Evolutionary conservation across 257 asterid species (phyloP), one percentile per base, ranked within the genome.

Genomic region (Ocimum tenuiflorum): DNA sequence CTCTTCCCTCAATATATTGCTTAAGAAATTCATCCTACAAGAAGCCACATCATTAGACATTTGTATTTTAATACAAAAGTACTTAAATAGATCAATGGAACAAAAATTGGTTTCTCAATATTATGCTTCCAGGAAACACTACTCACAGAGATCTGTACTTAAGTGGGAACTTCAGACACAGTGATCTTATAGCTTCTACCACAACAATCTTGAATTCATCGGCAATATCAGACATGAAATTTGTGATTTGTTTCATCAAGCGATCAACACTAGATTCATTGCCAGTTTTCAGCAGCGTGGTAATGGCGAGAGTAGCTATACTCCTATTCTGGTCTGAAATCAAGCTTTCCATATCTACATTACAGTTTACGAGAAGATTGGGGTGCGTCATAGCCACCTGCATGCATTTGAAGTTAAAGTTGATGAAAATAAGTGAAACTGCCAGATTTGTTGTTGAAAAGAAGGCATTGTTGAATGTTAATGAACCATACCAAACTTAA

Each of bases 351-450:
- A 91, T 91, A 77, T 91, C 97, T 45, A 91, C 85, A 53, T 91
- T 91, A 75, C 97, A 91, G 74, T 85, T 86, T n/a, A 95, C 81
- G 69, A 91, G 96, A 79, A 91, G 94, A 86, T 77, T 77, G 45
- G 97, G 96, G 80, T 86, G 96, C 58, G 94, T 85, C 97, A 91
- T 86, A 47, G 97, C 94, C 66, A 91, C 97, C 97, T 91, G 91
- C 78, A 73, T 48, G 65, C 17, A 78, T 66, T 53, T 73, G 33
- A 65, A 38, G 61, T 60, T 58, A 22, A 38, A 67, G 11, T 48
- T 41, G 20, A 48, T 14, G 71, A 27, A 27, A 27, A 27, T 27
- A 27, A 27, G 31, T 27, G 4, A 45, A 50, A 29, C 36, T 20
- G 61, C 60, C 43, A 41, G 6, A 38, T 19, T 4, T n/a, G n/a